These are phyloP conservation scores for Leucogyrophana mollusca DNA, from an alignment of 768 basidiomycete species.

Conservation along the genomic window DNA sequence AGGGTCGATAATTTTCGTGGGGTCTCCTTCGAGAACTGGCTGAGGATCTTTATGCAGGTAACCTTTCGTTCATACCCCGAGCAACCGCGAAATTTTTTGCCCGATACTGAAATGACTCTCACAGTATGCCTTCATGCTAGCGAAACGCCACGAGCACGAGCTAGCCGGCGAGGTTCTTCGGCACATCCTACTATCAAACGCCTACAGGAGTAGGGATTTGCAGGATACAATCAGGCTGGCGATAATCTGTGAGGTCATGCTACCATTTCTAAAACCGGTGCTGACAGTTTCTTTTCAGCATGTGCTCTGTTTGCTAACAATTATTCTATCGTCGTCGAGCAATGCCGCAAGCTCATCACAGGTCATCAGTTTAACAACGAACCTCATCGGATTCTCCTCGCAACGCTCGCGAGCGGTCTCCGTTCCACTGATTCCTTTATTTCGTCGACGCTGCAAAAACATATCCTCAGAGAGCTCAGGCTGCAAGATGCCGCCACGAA, in stretches of 20 bases:
- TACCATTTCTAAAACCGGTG: not conserved
- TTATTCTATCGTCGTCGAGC: constrained; percentile 62
- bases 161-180: constrained; percentile 73
- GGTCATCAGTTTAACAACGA: constrained; percentile 86
- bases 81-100: not conserved
- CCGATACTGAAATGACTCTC: not conserved
- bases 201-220: constrained; percentile 57
- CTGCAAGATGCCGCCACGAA: constrained; percentile 64
- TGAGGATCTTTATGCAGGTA: constrained; percentile 84
- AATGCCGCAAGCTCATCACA: constrained; percentile 73
- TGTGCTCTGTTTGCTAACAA: constrained; percentile 64
- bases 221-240: constrained; percentile 77
- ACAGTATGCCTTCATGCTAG: constrained; percentile 76
- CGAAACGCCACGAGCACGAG: constrained; percentile 59
- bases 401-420: constrained; percentile 69
- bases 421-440: constrained; percentile 75
- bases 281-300: constrained; percentile 43
- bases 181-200: constrained; percentile 73
- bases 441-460: constrained; percentile 78
- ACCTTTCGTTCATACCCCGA: no score
- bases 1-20: constrained; percentile 76
- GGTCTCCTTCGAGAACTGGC: constrained; percentile 81
- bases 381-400: constrained; percentile 73
- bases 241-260: constrained; percentile 59
- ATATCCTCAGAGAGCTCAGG: constrained; percentile 77